phyloP scores from a whole-genome alignment of 1,284 basidiomycete genomes.

The Moesziomyces aphidis region DNA sequence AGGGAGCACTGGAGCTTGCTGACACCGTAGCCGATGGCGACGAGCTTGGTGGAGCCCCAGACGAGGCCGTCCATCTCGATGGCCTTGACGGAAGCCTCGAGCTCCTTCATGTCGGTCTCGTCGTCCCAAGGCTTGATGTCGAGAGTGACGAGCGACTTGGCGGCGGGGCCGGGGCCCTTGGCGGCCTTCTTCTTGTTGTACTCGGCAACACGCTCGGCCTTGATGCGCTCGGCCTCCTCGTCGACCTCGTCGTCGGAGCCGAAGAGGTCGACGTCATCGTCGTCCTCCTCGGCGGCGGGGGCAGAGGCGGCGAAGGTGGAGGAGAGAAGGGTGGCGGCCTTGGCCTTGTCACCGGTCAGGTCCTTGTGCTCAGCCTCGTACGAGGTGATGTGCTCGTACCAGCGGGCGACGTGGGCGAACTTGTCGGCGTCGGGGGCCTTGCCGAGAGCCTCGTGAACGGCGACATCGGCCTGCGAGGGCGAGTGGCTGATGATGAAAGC shows the following conservation, averaged over 20 bases:
- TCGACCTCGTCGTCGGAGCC: conserved; percentile 91
- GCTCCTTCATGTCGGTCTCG: conserved; percentile 92
- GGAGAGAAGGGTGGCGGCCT: conserved; percentile 59
- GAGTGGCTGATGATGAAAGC: conserved; percentile 76
- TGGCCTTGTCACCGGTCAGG: conserved; percentile 64
- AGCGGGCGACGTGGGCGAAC: conserved; percentile 85
- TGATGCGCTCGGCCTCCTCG: conserved; percentile 91
- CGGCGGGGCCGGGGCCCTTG: conserved; percentile 76
- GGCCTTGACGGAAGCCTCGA: conserved; percentile 86
- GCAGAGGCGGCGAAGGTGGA: conserved; percentile 48
- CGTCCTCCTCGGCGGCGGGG: conserved; percentile 78
- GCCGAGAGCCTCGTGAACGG: conserved; percentile 82
- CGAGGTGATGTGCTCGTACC: conserved; percentile 76
- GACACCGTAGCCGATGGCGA: conserved; percentile 94
- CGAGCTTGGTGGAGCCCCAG: conserved; percentile 88
- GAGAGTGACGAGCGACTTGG: conserved; percentile 89
- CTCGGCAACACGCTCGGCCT: conserved; percentile 92
- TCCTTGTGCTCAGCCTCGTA: conserved; percentile 63
- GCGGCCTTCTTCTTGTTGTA: conserved; percentile 93
- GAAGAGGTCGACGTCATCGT: conserved; percentile 93
- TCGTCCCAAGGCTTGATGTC: conserved; percentile 99
- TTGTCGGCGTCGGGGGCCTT: conserved; percentile 74
- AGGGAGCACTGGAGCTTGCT: conserved; percentile 92
- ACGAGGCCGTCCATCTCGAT: conserved; percentile 92
- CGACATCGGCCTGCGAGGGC: conserved; percentile 95